A percentile compares a stretch with the other conserved stretches of the same genome.
Evolutionary conservation across 164 flowering plant species (phyloP).

Genomic region (Vitis rotundifolia): DNA sequence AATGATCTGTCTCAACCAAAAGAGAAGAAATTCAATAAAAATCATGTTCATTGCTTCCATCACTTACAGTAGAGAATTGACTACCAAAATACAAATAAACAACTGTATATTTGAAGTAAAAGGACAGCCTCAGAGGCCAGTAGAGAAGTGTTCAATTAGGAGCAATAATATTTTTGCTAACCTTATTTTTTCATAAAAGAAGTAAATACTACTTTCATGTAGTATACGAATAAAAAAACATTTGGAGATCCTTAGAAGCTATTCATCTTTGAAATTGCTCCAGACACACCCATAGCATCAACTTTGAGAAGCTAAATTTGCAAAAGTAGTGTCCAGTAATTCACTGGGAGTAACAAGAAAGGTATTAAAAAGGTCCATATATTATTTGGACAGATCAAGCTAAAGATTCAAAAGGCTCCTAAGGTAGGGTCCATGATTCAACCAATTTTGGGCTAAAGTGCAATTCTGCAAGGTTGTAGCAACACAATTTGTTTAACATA

Average conservation of each 20-base stretch:
- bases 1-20: constrained; percentile 60
- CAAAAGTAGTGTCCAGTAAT: background rate
- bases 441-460: constrained; percentile 17
- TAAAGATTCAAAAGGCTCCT: constrained; percentile 13
- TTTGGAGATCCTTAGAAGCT: background rate
- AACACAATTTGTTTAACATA: constrained; percentile 12
- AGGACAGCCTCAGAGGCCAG: too few relatives aligned
- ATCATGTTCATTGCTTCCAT: too few relatives aligned
- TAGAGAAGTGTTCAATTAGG: too few relatives aligned
- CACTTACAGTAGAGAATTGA: too few relatives aligned
- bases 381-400: background rate
- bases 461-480: constrained; percentile 14
- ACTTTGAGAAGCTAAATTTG: background rate
- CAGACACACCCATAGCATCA: background rate
- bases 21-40: background rate
- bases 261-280: background rate
- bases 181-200: too few relatives aligned
- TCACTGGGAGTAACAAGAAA: background rate
- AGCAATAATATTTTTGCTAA: too few relatives aligned
- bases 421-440: constrained; percentile 27
- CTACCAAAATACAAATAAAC: too few relatives aligned
- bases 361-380: background rate
- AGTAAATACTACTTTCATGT: too few relatives aligned
- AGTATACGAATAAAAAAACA: background rate
- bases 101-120: too few relatives aligned